phyloP scores from a whole-genome alignment of 139 green algal genomes.

The Yamagishiella unicocca region DNA sequence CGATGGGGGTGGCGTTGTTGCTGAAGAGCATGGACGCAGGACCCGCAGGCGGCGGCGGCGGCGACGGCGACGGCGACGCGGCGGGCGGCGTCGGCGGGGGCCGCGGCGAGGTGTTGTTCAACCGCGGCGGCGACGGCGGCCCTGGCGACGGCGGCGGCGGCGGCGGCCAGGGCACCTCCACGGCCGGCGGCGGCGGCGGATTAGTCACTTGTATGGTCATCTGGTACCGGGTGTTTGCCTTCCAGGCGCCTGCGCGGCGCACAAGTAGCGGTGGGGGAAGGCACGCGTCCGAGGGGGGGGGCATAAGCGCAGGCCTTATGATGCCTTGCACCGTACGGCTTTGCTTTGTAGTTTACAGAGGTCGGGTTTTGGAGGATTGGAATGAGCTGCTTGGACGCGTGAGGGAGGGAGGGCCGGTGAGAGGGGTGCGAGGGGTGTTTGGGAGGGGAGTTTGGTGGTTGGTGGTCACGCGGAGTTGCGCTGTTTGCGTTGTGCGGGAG shows the following conservation, averaged over 20 bases:
- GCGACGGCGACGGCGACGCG: not conserved
- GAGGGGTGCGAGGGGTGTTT: no score
- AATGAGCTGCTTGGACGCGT: no score
- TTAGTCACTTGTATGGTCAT: slow-evolving; percentile 1
- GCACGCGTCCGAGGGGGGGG: not conserved
- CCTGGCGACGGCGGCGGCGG: not conserved
- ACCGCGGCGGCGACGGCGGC: not conserved
- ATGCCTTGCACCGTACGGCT: no score
- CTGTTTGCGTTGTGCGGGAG: no score
- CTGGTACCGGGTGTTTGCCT: slow-evolving; percentile 41
- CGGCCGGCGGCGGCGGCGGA: not conserved
- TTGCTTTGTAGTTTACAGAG: no score
- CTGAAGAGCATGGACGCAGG: not conserved
- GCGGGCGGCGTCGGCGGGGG: not conserved
- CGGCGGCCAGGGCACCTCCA: slow-evolving; percentile 19
- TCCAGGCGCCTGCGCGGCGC: slow-evolving; percentile 37
- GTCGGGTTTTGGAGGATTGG: no score
- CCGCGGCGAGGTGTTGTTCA: not conserved
- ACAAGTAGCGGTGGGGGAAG: not conserved
- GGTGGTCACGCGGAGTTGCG: no score
- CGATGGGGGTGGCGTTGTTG: slow-evolving; percentile 44
- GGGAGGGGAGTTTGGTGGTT: no score
- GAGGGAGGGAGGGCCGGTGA: no score
- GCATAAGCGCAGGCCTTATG: not conserved
- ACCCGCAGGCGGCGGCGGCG: not conserved